These are phyloP conservation scores for Tylopilus felleus DNA, from an alignment of 768 basidiomycete species.

Conservation along the genomic window DNA sequence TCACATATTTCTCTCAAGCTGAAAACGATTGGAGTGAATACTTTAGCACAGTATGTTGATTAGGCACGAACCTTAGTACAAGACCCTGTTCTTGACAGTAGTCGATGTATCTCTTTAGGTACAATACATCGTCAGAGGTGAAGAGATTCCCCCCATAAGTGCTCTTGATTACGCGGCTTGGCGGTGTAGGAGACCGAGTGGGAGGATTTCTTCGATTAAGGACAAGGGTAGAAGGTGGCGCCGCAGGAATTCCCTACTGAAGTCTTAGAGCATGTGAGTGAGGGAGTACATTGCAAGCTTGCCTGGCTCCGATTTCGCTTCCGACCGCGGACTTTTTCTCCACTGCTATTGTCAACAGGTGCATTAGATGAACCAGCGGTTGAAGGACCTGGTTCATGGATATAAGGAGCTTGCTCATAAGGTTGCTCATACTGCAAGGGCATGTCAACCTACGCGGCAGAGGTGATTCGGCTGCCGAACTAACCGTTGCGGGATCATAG, in stretches of 20 bases:
- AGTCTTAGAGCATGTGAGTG: conserved; percentile 1
- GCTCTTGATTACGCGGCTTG: conserved; percentile 79
- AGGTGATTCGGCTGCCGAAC: conserved; percentile 14
- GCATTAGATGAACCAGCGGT: conserved; percentile 40
- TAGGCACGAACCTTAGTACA: conserved; percentile 59
- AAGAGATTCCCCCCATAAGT: conserved; percentile 88
- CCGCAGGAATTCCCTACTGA: conserved; percentile 55
- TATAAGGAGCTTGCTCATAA: conserved; percentile 59
- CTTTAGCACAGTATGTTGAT: conserved; percentile 26
- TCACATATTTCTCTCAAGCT: conserved; percentile 81
- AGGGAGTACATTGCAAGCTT: conserved; percentile 5
- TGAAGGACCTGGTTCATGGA: conserved; percentile 49
- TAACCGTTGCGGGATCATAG: conserved; percentile 52
- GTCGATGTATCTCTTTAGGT: conserved; percentile 85
- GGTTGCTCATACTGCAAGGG: conserved; percentile 49
- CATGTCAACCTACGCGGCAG: conserved; percentile 6
- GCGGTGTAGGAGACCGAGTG: conserved; percentile 81
- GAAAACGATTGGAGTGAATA: background rate
- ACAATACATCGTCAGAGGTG: conserved; percentile 77
- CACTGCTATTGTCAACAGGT: conserved; percentile 19
- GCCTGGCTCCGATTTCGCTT: conserved; percentile 66
- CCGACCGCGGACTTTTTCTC: conserved; percentile 58
- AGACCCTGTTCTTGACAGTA: conserved; percentile 87
- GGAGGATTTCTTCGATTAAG: conserved; percentile 61
- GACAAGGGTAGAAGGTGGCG: conserved; percentile 64